A percentile compares a stretch with the other conserved stretches of the same genome.
Conservation (phyloP, 257 asterid species). For the Solanum habrochaites region DNA sequence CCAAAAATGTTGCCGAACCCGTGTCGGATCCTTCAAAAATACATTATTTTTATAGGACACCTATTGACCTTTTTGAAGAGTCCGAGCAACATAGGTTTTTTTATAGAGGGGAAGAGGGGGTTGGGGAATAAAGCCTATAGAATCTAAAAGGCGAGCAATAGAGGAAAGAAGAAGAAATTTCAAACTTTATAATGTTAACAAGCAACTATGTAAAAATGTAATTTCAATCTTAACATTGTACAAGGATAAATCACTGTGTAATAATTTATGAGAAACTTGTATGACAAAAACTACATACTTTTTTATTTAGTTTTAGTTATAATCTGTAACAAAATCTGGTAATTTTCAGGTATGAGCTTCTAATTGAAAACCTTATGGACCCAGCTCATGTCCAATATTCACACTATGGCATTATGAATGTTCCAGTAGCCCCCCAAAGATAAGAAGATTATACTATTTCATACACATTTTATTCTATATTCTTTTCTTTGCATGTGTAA, state of each 20-base stretch:
- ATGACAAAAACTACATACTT: neutral
- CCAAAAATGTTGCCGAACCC: too few species aligned
- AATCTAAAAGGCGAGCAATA: neutral
- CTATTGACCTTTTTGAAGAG: too few species aligned
- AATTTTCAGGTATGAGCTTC: slow-evolving; percentile 64
- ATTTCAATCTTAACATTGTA: neutral
- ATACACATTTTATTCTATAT: neutral
- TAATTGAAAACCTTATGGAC: slow-evolving; percentile 92
- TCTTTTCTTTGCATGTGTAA: neutral
- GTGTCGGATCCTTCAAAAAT: too few species aligned
- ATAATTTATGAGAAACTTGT: neutral
- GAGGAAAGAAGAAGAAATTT: neutral
- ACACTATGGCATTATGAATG: slow-evolving; percentile 69
- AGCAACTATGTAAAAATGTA: neutral
- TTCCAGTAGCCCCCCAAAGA: slow-evolving; percentile 52
- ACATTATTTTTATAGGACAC: too few species aligned
- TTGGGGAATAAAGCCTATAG: neutral
- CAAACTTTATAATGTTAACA: neutral
- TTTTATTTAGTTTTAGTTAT: neutral
- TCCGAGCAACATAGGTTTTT: neutral
- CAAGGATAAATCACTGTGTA: neutral
- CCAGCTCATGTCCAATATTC: slow-evolving; percentile 96
- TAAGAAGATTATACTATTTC: slow-evolving; percentile 30
- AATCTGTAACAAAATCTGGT: neutral
- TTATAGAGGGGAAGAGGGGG: neutral